phyloP scores from a whole-genome alignment of 2,329 filamentous ascomycete species.

The Fusarium citri region DNA sequence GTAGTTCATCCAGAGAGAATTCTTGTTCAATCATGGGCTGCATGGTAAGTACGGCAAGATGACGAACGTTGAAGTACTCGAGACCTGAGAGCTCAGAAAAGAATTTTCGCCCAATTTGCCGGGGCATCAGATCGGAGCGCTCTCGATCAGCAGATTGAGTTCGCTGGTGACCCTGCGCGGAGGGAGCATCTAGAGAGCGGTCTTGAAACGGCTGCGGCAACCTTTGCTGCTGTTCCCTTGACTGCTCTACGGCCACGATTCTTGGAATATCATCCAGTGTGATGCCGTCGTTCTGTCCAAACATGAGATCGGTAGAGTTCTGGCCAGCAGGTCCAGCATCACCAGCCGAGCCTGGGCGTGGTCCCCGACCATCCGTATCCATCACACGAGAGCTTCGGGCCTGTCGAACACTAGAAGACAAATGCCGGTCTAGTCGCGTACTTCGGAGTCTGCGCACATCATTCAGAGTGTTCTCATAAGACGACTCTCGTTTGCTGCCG shows the following conservation, averaged over 20 bases:
- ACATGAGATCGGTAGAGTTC: constrained; percentile 80
- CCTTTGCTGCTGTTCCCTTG: constrained; percentile 87
- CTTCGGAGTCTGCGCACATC: constrained; percentile 93
- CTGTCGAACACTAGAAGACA: constrained; percentile 92
- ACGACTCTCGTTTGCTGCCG: constrained; percentile 69
- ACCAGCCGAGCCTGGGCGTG: constrained; percentile 79
- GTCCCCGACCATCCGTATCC: constrained; percentile 70
- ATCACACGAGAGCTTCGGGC: constrained; percentile 92
- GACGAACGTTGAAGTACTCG: constrained; percentile 97
- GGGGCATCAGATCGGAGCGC: constrained; percentile 64
- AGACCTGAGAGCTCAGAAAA: constrained; percentile 96
- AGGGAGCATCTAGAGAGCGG: constrained; percentile 55
- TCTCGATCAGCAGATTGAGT: constrained; percentile 68
- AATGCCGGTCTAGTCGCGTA: constrained; percentile 91
- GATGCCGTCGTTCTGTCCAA: constrained; percentile 89
- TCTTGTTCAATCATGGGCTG: constrained; percentile 89
- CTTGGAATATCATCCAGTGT: constrained; percentile 96
- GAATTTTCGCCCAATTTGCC: constrained; percentile 77
- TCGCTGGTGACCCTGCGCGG: constrained; percentile 73
- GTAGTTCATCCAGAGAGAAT: constrained; percentile 92
- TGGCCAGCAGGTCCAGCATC: constrained; percentile 59
- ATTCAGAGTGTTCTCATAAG: constrained; percentile 94
- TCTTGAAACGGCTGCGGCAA: constrained; percentile 36
- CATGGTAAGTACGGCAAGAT: constrained; percentile 94
- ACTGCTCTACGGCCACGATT: constrained; percentile 95